Evolutionary conservation across 805 yeast species (phyloP), one percentile per base, ranked within the genome.

Genomic region (Yarrowia phangngaensis): DNA sequence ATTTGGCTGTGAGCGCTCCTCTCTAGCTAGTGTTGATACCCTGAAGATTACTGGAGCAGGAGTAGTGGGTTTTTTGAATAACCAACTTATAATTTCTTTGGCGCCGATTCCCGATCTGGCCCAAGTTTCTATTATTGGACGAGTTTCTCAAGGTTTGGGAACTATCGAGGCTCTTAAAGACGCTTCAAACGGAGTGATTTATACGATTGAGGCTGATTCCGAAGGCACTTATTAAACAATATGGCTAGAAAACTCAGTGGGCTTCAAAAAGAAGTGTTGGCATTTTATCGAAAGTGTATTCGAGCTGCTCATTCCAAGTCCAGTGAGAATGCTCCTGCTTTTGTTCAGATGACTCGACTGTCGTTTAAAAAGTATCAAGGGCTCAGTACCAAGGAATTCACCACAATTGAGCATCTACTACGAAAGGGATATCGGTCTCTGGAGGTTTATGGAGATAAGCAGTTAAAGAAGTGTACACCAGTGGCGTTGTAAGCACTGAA

Each of bases 321-420:
- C 0, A 54, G 24, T 3, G 71, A 69, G n/a, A 73, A 68, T 45
- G 74, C 70, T 51, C 58, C 51, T 2, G 70, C 71, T 52, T 78
- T 78, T 54, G 52, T 66, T 3, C 54, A 54, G 31, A 83, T 70
- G 58, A 64, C 78, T 3, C 73, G 80, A 45, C 56, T 56, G n/a
- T 90, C 86, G 60, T 90, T 89, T 62, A 67, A 60, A 12, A 78
- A 78, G 56, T 70, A 79, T 61, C 67, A 70, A 40, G 46, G 49
- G 13, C 65, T 89, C 8, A 78, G 83, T 27, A 80, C 83, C 62
- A 82, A 84, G 56, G 95, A 86, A 55, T 89, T 89, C 62, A 72
- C 82, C 33, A 83, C 95, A 1, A 79, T 89, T 33, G 97, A 89
- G 62, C 88, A 89, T 64, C 70, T 90, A 28, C 64, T 89, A 30